phyloP scores from a whole-genome alignment of 2,329 filamentous ascomycete species.

The Pseudopithomyces maydicus region DNA sequence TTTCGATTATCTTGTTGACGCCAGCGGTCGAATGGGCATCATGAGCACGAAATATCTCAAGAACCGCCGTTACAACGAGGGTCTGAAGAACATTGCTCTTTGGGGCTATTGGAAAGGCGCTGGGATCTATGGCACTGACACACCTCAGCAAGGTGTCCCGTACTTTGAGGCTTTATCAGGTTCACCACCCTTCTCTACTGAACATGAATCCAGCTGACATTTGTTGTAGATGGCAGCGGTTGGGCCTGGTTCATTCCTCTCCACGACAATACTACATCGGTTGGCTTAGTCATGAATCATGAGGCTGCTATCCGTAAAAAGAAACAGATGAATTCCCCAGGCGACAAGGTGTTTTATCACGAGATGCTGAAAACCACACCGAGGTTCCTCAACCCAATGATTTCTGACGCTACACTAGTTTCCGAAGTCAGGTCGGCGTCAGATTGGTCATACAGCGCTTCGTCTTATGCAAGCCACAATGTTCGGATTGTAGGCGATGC shows the following conservation, averaged over 20 bases:
- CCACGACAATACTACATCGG: conserved; percentile 46
- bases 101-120: conserved; percentile 56
- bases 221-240: conserved; percentile 33
- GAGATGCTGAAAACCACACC: neutral
- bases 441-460: conserved; percentile 27
- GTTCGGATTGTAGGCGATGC: conserved; percentile 54
- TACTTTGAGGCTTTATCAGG: conserved; percentile 48
- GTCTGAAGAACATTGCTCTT: conserved; percentile 56
- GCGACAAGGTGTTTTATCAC: neutral
- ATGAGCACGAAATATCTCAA: conserved; percentile 57
- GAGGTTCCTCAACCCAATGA: neutral
- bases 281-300: conserved; percentile 5
- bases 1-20: conserved; percentile 58
- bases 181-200: neutral
- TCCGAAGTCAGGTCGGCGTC: conserved; percentile 9
- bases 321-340: neutral
- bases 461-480: conserved; percentile 47
- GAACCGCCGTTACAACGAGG: conserved; percentile 54
- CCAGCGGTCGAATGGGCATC: conserved; percentile 53
- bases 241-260: conserved; percentile 59
- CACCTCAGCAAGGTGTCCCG: conserved; percentile 42
- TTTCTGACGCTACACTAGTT: neutral
- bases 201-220: neutral
- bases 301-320: too few relatives aligned
- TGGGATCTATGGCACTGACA: conserved; percentile 42